A percentile compares a stretch with the other conserved stretches of the same genome.
phyloP scores from a whole-genome alignment of 345 rosid species.

The Bruguiera gymnorhiza region DNA sequence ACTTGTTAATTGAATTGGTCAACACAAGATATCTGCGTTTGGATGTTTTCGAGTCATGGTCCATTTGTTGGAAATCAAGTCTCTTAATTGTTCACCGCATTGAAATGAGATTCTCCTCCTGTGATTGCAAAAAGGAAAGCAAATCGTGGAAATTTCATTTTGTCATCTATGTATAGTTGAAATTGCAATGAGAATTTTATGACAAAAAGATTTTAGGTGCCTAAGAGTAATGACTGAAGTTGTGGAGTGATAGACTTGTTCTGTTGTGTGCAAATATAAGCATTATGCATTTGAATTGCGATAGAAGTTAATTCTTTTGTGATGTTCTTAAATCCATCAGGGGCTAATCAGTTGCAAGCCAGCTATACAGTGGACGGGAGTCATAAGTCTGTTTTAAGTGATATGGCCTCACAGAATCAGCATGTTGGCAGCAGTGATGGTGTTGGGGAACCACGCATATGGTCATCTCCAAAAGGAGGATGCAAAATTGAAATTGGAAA shows the following conservation, averaged over 20 bases:
- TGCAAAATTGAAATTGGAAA: constrained; percentile 53
- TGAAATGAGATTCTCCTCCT: background rate
- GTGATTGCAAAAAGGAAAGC: background rate
- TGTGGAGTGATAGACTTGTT: background rate
- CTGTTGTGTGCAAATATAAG: too few relatives aligned
- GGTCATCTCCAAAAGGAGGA: constrained; percentile 73
- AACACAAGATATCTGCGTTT: background rate
- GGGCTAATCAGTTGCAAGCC: constrained; percentile 37
- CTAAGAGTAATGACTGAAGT: background rate
- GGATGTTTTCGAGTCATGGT: background rate
- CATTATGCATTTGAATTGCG: too few relatives aligned
- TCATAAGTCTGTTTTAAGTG: constrained; percentile 31
- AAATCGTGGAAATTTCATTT: background rate
- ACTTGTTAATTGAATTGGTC: background rate
- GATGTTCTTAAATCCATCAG: constrained; percentile 31
- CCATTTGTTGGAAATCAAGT: background rate
- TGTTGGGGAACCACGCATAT: constrained; percentile 43
- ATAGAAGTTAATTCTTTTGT: too few relatives aligned
- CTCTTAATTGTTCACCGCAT: background rate
- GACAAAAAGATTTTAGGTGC: background rate
- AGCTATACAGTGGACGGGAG: constrained; percentile 53
- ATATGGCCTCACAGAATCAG: constrained; percentile 32
- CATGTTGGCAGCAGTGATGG: constrained; percentile 26
- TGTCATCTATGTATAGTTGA: too few relatives aligned
- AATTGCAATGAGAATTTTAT: too few relatives aligned